Base-by-base conservation (phyloP, 768 basidiomycete genomes). In the Mycena chlorophos region DNA sequence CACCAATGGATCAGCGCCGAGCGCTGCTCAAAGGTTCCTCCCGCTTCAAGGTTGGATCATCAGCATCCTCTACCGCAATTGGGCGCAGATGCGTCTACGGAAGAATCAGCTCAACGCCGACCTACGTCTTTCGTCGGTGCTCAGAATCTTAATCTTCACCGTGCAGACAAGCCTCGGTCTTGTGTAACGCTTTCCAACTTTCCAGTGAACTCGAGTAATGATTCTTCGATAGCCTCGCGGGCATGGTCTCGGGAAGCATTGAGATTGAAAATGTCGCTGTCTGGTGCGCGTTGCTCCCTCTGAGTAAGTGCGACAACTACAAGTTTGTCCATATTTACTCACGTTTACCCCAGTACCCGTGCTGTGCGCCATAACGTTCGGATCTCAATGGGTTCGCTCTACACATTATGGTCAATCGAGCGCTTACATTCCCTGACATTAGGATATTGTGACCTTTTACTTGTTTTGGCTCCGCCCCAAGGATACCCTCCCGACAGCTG, bases 101-200 rank as follows among this genome's bases (percentile, higher is more conserved):
- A 45, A 16, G 27, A 39, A 26, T 5, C 40, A 17, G 38, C 52
- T 17, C 3, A 26, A 34, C 23, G n/a, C 37, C 10, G 54, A 56
- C 5, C 25, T 57, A 17, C 56, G 51, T 22, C 51, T 52, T 20
- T 46, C 56, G 2, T 52, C 56, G 10, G 51, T 57, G 14, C 40
- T 57, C 22, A 31, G 56, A 8, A 40, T 57, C 20, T 5, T 57
- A 19, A 8, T 57, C 30, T 57, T 57, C 20, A 57, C 51, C n/a
- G 16, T 52, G 4, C 43, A 46, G 56, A 43, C 56, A 12, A 8
- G 51, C 14, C 40, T 23, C n/a, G 56, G 56, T 1, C 14, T 58
- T 2, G 52, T 47, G 52, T 54, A 19, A 40, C 12, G 39, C 19
- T 40, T 40, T 19, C 20, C 19, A 20, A 12, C 39, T 40, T 40